Evolutionary conservation across 805 yeast species (phyloP), one percentile per base, ranked within the genome.

Genomic region (Ogataea paradorogensis): DNA sequence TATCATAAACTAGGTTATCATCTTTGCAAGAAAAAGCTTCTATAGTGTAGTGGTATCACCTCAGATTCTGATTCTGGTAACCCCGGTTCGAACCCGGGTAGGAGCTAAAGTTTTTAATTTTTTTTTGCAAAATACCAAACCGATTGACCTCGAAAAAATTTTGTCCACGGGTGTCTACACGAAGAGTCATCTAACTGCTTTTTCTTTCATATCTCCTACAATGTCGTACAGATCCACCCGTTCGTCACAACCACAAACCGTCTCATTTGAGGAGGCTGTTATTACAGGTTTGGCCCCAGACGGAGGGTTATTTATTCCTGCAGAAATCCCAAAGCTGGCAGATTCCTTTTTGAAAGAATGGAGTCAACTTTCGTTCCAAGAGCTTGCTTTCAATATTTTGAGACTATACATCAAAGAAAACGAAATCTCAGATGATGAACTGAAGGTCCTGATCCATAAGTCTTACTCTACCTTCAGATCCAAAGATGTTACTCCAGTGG

Each of bases 291-390:
- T 93, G 56, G 98, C 98, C 38, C 80, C 85, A 33, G 99, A 95
- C 61, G 99, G 99, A 51, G 99, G 99, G 28, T 76, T 93, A 28
- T 93, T 87, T 63, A 73, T 93, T 40, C 99, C 99, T 32, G 75
- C 93, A 11, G 70, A 61, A 33, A 85, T 90, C 52, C 96, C 98
- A 42, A 62, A 71, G 47, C 72, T 85, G 22, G 63, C 55, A 26
- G 59, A 46, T 70, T 75, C 74, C 43, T 74, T 84, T 47, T 63
- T 82, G 39, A 57, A 67, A 27, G 65, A 70, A 46, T 91, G 98
- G 98, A 67, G 76, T 39, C 73, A 82, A 43, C 69, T 85, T 42
- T 67, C 84, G 15, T 93, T 93, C 67, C 81, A 83, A 61, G 91
- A 91, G 46, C 73, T 93, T 43, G 99, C 99, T 0, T 82, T 78